Percentiles rank a stretch among this genome's conserved stretches.
These are phyloP conservation scores for Eucalyptus rudis DNA, from an alignment of 345 rosid genomes.

Conservation along the genomic window DNA sequence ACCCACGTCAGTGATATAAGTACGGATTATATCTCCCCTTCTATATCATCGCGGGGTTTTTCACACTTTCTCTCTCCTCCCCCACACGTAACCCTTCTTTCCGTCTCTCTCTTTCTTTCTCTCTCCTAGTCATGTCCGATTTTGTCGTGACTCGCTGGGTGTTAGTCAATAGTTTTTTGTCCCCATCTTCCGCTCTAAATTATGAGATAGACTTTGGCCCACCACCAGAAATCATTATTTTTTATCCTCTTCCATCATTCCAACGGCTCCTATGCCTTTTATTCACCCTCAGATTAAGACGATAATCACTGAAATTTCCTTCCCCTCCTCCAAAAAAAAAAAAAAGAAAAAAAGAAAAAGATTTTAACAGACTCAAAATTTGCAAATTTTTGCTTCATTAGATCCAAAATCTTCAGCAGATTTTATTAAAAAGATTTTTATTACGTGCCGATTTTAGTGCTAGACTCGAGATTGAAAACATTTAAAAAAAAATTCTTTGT, in stretches of 20 bases:
- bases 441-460: neutral
- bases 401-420: neutral
- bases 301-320: neutral
- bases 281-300: neutral
- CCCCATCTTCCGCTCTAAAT: neutral
- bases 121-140: neutral
- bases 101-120: neutral
- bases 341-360: too few species aligned
- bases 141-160: neutral
- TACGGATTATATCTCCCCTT: neutral
- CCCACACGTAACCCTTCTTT: neutral
- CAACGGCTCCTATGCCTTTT: neutral
- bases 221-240: neutral
- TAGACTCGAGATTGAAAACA: neutral
- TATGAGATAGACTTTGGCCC: neutral
- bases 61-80: neutral
- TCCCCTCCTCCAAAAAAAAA: rapidly evolving
- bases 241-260: neutral
- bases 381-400: neutral
- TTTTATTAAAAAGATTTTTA: neutral
- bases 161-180: neutral
- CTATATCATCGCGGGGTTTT: neutral
- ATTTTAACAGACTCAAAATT: neutral
- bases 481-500: neutral
- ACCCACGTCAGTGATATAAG: neutral